Base-by-base conservation (phyloP, 164 flowering plant genomes). In the Taxillus chinensis region DNA sequence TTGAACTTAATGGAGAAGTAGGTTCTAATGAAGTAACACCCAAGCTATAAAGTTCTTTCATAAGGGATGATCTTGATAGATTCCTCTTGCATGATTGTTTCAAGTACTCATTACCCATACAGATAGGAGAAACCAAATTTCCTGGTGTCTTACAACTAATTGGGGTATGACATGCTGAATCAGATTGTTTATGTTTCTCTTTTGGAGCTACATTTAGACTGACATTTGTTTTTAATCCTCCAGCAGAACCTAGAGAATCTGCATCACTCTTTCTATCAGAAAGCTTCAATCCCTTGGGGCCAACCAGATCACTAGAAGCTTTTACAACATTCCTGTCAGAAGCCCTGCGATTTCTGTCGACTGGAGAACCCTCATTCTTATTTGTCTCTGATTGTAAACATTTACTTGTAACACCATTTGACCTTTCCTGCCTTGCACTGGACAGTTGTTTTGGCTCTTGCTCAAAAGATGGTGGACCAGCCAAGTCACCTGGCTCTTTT, bases 81-180 rank as follows among this genome's bases (percentile, higher is more conserved):
- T 61, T 74, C 64, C 67, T 83, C 77, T 73, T 81, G 67, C 79
- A 74, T 11, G 85, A 76, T 45, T 67, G 81, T 60, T 71, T 76
- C 41, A 68, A 66, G 71, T 79, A 81, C 41, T 78, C 95, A 73
- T 86, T 68, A 50, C 91, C 90, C 76, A 72, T 74, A 67, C 90
- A 87, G 72, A 89, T 64, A 41, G 99, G 97, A 39, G 99, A 93
- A 64, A 73, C 81, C 39, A 50, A 73, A 66, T 73, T 76, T 37
- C 45, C 40, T 17, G 82, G 79, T 27, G 79, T 80, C 53, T n/a
- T 64, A 41, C 74, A 73, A 55, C 64, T 73, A 49, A 53, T 45
- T 39, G 96, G 91, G 7, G 92, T 83, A 52, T 67, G 57, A 76
- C 77, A 77, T 14, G 64, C 69, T 59, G 78, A 70, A 61, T 57